phyloP scores from a whole-genome alignment of 2,329 filamentous ascomycete species.

The Colletotrichum sp. region DNA sequence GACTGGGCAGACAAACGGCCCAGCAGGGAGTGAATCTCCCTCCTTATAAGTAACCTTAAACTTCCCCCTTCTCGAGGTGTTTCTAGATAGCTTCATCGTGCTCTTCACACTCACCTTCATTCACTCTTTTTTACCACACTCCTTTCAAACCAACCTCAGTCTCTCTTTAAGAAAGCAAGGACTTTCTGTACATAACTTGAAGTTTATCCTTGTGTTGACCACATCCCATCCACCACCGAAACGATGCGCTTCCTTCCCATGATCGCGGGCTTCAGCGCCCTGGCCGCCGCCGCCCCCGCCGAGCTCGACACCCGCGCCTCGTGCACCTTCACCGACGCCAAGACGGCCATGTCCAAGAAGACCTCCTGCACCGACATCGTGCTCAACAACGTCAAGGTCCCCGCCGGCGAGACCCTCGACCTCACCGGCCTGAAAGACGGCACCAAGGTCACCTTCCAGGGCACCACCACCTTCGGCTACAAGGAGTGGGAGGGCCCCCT shows the following conservation, averaged over 20 bases:
- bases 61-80: not conserved
- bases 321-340: slow-evolving; percentile 61
- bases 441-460: slow-evolving; percentile 62
- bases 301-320: slow-evolving; percentile 23
- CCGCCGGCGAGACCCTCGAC: slow-evolving; percentile 63
- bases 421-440: slow-evolving; percentile 55
- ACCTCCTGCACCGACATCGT: slow-evolving; percentile 59
- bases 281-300: slow-evolving; percentile 27
- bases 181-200: not conserved
- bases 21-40: not conserved
- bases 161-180: not conserved
- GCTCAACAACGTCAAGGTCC: slow-evolving; percentile 58
- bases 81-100: not conserved
- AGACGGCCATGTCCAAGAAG: slow-evolving; percentile 51
- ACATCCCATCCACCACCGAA: not conserved
- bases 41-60: not conserved
- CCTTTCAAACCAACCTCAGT: slow-evolving; percentile 6
- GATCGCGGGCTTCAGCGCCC: slow-evolving; percentile 28
- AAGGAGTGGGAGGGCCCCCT: slow-evolving; percentile 70
- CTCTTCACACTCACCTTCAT: slow-evolving; percentile 5
- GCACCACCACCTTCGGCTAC: slow-evolving; percentile 70
- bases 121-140: slow-evolving; percentile 2
- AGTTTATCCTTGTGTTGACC: not conserved
- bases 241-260: slow-evolving; percentile 9
- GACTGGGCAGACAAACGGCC: not conserved